phyloP scores from a whole-genome alignment of 495 filamentous ascomycete genomes.

The Penicillium flavigenum region DNA sequence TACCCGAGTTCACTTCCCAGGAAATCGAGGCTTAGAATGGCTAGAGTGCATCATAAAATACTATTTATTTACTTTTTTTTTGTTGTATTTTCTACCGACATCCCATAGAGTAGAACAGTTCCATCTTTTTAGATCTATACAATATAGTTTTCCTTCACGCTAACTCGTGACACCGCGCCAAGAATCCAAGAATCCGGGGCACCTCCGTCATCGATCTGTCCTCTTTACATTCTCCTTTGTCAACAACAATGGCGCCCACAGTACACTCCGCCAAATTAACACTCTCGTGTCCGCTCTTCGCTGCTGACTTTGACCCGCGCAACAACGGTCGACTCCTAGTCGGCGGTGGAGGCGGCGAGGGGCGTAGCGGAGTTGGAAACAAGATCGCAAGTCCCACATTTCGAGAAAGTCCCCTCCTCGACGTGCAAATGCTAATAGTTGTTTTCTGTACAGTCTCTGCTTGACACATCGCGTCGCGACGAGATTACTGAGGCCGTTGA shows the following conservation, averaged over 20 bases:
- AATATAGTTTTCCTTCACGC: conserved; percentile 1
- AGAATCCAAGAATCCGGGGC: conserved; percentile 43
- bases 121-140: neutral
- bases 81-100: neutral
- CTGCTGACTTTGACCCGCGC: conserved; percentile 83
- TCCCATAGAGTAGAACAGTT: neutral
- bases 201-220: conserved; percentile 26
- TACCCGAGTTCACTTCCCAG: conserved; percentile 69
- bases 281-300: conserved; percentile 84
- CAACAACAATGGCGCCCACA: conserved; percentile 47
- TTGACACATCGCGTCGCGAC: conserved; percentile 63
- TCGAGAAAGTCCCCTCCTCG: neutral
- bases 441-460: conserved; percentile 52
- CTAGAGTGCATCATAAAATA: conserved; percentile 19
- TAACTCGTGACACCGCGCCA: conserved; percentile 25
- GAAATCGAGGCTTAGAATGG: conserved; percentile 53
- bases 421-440: conserved; percentile 5
- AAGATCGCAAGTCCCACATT: conserved; percentile 65
- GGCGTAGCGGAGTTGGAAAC: conserved; percentile 82
- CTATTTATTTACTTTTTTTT: conserved; percentile 16
- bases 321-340: conserved; percentile 74
- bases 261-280: conserved; percentile 64
- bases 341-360: conserved; percentile 87
- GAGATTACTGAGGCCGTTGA: conserved; percentile 67
- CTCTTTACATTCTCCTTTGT: conserved; percentile 20